phyloP scores from a whole-genome alignment of 495 filamentous ascomycete genomes.

The Jackrogersella multiformis region DNA sequence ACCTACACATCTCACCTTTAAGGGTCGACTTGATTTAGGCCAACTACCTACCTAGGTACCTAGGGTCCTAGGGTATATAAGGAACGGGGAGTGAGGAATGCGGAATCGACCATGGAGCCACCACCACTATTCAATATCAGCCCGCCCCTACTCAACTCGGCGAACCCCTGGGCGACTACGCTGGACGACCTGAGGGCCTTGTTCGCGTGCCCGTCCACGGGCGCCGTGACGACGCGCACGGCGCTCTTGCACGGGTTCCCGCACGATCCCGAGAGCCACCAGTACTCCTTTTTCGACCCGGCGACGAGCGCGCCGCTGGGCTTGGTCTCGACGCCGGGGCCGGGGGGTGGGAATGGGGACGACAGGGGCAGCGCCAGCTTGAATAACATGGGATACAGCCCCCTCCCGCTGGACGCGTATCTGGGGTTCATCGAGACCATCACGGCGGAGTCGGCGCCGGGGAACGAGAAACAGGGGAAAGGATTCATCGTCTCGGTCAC shows the following conservation, averaged over 20 bases:
- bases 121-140: conserved; percentile 55
- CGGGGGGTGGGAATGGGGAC: conserved; percentile 3
- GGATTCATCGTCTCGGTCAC: conserved; percentile 77
- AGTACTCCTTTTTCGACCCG: conserved; percentile 70
- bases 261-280: conserved; percentile 68
- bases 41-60: too few species aligned
- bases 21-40: too few species aligned
- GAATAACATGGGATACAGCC: conserved; percentile 75
- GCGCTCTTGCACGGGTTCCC: conserved; percentile 66
- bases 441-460: conserved; percentile 17
- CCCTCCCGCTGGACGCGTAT: conserved; percentile 72
- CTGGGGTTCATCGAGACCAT: conserved; percentile 59
- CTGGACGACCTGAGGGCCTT: conserved; percentile 64
- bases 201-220: conserved; percentile 66
- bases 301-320: conserved; percentile 49
- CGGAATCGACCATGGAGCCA: conserved; percentile 6
- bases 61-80: too few species aligned
- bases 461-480: conserved; percentile 49
- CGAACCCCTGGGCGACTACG: conserved; percentile 75
- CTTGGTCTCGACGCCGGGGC: background rate
- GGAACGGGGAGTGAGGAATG: too few species aligned
- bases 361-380: conserved; percentile 69
- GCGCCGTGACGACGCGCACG: conserved; percentile 76
- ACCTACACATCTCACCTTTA: too few species aligned
- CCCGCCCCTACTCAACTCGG: conserved; percentile 75